Evolutionary conservation across 2,329 filamentous ascomycete species (phyloP), one percentile per base, ranked within the genome.

Genomic region (Alternaria gansuensis): DNA sequence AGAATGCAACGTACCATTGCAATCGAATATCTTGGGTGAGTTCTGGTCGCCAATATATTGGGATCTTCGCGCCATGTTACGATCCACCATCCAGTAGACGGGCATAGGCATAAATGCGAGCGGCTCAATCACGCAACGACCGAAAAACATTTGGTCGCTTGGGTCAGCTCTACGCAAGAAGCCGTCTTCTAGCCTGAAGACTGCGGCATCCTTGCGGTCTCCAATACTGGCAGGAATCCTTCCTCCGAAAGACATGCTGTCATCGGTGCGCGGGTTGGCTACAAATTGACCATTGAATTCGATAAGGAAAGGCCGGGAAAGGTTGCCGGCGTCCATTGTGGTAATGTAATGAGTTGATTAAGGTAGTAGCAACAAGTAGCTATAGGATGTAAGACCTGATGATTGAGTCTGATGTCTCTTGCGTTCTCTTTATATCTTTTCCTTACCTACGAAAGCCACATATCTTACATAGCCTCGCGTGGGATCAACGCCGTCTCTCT

Each of bases 161-260:
- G 2, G 26, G 3, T 8, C 26, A 28, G 26, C 26, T 28, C 8
- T 3, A 28, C 3, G 8, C 37, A 40, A 13, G 9, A 1, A 13
- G 21, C 43, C 43, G 3, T 33, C 4, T 1, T 9, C 3, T 0
- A 33, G 3, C 5, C 17, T 31, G 3, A 46, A 46, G 0, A 33
- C 2, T 0, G 43, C 43, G 3, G 43, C 43, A 4, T 46, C 4
- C 0, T 10, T 2, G 28, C 43, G 43, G 28, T 33, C 43, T 14
- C 43, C 43, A 4, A 28, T 3, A 3, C 0, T 33, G 4, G 3
- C 28, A 0, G n/a, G 28, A 1, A 5, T 4, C 5, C 21, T 13
- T 21, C 37, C 37, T 21, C 9, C 0, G n/a, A n/a, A 9, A 2
- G 17, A n/a, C 2, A 10, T 17, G 4, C 9, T 9, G 28, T 8